Conservation (phyloP, 2,329 filamentous ascomycete genomes). For the Ophiocordyceps sinensis region DNA sequence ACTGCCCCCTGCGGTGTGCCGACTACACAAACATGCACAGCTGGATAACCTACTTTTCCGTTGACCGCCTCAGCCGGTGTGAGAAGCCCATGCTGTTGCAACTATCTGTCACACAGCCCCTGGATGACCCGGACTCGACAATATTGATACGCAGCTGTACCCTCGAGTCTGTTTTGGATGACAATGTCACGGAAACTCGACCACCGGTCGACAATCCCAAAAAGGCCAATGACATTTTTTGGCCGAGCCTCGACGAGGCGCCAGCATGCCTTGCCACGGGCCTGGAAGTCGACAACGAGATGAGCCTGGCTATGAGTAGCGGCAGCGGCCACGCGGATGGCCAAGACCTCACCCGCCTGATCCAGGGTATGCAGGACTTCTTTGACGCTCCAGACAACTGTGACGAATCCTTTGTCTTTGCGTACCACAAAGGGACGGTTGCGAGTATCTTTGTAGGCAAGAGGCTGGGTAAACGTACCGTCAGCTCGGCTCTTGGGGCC, state of each 20-base stretch:
- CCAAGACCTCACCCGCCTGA: not conserved
- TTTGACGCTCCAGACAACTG: not conserved
- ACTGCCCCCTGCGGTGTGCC: conserved; percentile 7
- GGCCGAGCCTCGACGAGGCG: not conserved
- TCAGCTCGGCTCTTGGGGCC: not conserved
- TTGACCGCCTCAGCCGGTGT: conserved; percentile 7
- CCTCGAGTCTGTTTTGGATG: not conserved
- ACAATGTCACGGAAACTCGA: too few relatives aligned
- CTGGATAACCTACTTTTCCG: conserved; percentile 9
- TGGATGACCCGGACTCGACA: conserved; percentile 3
- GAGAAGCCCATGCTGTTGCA: conserved; percentile 3
- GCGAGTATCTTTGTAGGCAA: not conserved
- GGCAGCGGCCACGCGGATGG: not conserved
- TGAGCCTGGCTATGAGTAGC: not conserved
- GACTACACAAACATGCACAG: conserved; percentile 9
- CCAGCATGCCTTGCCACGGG: not conserved
- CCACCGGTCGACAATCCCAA: not conserved
- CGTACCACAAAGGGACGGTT: not conserved
- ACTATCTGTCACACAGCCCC: conserved; percentile 3
- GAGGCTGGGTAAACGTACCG: not conserved
- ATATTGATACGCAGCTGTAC: conserved; percentile 5
- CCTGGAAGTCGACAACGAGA: not conserved
- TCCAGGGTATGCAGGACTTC: too few relatives aligned
- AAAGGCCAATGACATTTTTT: not conserved
- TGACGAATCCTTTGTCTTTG: not conserved